Conservation (phyloP, 2,329 filamentous ascomycete species). For the Stemphylium beticola region DNA sequence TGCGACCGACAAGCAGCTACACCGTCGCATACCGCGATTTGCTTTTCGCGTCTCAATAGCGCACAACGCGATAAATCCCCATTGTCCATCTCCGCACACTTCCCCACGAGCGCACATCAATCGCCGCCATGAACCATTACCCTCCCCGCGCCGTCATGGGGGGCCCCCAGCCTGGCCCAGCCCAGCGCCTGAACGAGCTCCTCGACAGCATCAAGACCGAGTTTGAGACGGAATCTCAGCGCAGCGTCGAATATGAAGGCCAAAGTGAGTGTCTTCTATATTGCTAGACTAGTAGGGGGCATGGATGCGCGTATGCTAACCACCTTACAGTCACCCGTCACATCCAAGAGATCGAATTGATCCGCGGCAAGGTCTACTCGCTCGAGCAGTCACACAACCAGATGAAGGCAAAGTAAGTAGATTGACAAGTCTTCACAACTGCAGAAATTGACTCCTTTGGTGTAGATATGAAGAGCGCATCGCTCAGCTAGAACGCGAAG, state of each 20-base stretch:
- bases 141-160: constrained; percentile 80
- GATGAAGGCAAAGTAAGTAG: constrained; percentile 85
- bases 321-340: constrained; percentile 69
- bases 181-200: constrained; percentile 84
- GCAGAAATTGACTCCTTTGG: constrained; percentile 15
- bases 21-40: constrained; percentile 24
- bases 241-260: constrained; percentile 87
- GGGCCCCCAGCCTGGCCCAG: constrained; percentile 60
- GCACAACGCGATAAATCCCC: constrained; percentile 5
- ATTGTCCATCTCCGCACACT: background rate
- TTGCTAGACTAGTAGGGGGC: background rate
- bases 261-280: constrained; percentile 73
- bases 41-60: constrained; percentile 13
- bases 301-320: constrained; percentile 2
- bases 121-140: constrained; percentile 69
- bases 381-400: constrained; percentile 88
- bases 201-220: constrained; percentile 89
- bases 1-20: constrained; percentile 19
- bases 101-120: background rate
- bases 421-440: background rate
- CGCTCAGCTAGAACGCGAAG: constrained; percentile 80
- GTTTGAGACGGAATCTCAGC: constrained; percentile 83
- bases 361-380: constrained; percentile 89
- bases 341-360: constrained; percentile 92
- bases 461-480: constrained; percentile 95